phyloP scores from a whole-genome alignment of 176 grass and related monocot species.

The Metroxylon sagu region DNA sequence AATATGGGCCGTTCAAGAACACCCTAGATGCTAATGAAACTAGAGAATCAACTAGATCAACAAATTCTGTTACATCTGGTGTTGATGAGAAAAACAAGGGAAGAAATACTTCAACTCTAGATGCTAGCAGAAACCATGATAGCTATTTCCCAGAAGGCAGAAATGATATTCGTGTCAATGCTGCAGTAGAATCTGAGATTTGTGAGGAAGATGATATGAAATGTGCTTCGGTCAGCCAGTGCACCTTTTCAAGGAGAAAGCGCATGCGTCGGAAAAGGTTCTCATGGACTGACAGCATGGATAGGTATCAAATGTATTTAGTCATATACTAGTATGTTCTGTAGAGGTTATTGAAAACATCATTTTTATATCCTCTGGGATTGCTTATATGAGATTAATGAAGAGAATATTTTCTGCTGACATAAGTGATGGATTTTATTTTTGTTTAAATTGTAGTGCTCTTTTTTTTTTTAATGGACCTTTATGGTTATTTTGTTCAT shows the following conservation, averaged over 20 bases:
- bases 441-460: background rate
- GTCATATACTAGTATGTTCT: too few species aligned
- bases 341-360: too few species aligned
- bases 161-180: slow-evolving; percentile 4
- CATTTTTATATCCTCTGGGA: too few species aligned
- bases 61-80: slow-evolving; percentile 4
- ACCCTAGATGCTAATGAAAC: slow-evolving; percentile 20
- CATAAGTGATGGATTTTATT: slow-evolving; percentile 12
- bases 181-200: background rate
- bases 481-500: slow-evolving; percentile 11
- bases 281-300: slow-evolving; percentile 54
- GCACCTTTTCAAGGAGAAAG: slow-evolving; percentile 33
- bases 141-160: slow-evolving; percentile 2
- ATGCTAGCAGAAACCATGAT: slow-evolving; percentile 4
- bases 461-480: too few species aligned
- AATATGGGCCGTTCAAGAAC: slow-evolving; percentile 20
- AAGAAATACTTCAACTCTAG: slow-evolving; percentile 19
- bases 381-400: too few species aligned
- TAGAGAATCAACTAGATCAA: slow-evolving; percentile 17
- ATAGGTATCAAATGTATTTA: slow-evolving; percentile 47
- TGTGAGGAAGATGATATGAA: slow-evolving; percentile 22
- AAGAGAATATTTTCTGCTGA: too few species aligned
- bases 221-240: slow-evolving; percentile 27
- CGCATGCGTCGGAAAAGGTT: slow-evolving; percentile 54
- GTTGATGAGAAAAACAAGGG: slow-evolving; percentile 20